phyloP scores from a whole-genome alignment of 2,329 filamentous ascomycete genomes.

The Rutstroemia sp. region DNA sequence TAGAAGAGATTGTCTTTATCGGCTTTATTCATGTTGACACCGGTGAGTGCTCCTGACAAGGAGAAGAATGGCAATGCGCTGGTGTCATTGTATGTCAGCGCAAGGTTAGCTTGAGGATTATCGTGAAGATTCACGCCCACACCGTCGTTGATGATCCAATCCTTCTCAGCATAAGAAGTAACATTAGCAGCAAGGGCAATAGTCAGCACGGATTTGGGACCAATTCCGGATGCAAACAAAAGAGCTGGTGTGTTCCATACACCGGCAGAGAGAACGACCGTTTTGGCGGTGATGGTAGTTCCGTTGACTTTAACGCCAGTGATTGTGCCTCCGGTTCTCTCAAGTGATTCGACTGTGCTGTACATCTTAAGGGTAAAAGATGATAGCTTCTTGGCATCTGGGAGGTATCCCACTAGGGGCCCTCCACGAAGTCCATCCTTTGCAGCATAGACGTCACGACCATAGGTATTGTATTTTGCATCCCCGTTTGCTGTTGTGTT shows the following conservation, averaged over 20 bases:
- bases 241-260: background rate
- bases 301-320: background rate
- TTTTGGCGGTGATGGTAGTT: background rate
- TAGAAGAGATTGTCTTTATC: background rate
- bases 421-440: background rate
- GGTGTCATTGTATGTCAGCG: background rate
- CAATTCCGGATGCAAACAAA: background rate
- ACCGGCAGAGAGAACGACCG: background rate
- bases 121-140: background rate
- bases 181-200: background rate
- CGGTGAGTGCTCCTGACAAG: background rate
- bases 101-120: background rate
- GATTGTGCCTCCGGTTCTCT: background rate
- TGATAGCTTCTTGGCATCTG: background rate
- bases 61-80: background rate
- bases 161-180: background rate
- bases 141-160: constrained; percentile 2
- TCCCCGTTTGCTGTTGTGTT: background rate
- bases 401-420: background rate
- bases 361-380: background rate
- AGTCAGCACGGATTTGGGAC: background rate
- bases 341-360: background rate
- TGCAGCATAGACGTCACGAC: constrained; percentile 1
- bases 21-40: background rate
- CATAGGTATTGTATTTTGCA: background rate